Conservation (phyloP, 2,329 filamentous ascomycete species). For the Aureobasidium leucospermi region DNA sequence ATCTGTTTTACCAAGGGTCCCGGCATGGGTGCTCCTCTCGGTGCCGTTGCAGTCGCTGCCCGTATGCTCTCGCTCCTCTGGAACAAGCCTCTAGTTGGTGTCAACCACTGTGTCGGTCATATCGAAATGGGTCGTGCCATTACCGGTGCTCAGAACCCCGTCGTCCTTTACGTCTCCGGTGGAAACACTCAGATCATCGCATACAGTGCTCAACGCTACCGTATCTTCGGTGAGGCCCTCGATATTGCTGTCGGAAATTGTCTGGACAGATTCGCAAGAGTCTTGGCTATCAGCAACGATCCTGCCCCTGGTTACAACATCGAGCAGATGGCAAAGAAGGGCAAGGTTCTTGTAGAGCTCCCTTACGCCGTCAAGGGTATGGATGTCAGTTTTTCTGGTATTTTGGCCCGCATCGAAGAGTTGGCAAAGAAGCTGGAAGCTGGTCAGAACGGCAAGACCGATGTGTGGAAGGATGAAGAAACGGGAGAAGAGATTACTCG, state of each 20-base stretch:
- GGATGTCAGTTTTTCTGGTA: conserved; percentile 95
- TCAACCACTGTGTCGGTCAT: conserved; percentile 97
- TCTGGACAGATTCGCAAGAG: conserved; percentile 89
- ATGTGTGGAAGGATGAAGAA: conserved; percentile 32
- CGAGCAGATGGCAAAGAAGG: conserved; percentile 79
- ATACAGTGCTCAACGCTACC: conserved; percentile 87
- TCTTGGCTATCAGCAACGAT: conserved; percentile 86
- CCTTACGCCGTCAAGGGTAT: conserved; percentile 98
- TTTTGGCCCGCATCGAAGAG: conserved; percentile 74
- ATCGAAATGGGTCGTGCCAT: conserved; percentile 97
- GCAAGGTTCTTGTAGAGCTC: conserved; percentile 67
- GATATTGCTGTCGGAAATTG: conserved; percentile 98
- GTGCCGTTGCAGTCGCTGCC: conserved; percentile 77
- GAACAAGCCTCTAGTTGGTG: conserved; percentile 81
- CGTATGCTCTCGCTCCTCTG: conserved; percentile 76
- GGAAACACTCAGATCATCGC: conserved; percentile 98
- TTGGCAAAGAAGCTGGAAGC: conserved; percentile 61
- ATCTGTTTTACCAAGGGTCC: conserved; percentile 95
- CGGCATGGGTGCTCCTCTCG: conserved; percentile 91
- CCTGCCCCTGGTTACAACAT: conserved; percentile 97
- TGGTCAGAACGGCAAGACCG: conserved; percentile 19
- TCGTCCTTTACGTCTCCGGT: conserved; percentile 90
- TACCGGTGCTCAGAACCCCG: conserved; percentile 82
- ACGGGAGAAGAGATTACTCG: conserved; percentile 59
- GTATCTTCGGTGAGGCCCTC: conserved; percentile 95